Evolutionary conservation across 2,329 filamentous ascomycete species (phyloP).

Genomic region (Verticillium zaregamsianum): DNA sequence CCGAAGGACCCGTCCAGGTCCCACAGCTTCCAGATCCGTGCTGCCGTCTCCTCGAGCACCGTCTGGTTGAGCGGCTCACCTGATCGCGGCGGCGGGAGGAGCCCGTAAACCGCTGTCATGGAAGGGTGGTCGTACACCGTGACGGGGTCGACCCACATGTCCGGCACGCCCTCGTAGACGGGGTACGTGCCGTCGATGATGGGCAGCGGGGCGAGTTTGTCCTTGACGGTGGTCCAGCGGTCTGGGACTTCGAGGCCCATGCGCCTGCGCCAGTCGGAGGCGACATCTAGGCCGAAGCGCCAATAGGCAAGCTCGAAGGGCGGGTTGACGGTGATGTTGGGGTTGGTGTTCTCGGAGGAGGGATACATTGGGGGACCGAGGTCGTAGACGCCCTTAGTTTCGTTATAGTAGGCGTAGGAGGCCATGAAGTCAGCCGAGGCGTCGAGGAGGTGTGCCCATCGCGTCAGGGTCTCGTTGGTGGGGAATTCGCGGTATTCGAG

Average conservation of each 20-base stretch:
- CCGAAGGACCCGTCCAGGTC: conserved; percentile 34
- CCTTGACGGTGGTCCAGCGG: conserved; percentile 42
- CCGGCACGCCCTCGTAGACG: conserved; percentile 43
- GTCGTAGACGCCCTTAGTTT: conserved; percentile 45
- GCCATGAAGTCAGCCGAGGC: conserved; percentile 56
- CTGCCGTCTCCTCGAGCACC: conserved; percentile 30
- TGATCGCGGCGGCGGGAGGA: conserved; percentile 33
- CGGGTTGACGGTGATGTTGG: conserved; percentile 52
- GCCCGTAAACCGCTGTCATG: conserved; percentile 37
- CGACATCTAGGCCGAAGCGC: conserved; percentile 54
- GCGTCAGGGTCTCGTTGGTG: conserved; percentile 34
- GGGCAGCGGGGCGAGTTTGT: conserved; percentile 50
- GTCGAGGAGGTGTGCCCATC: conserved; percentile 50
- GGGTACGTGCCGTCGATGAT: conserved; percentile 45
- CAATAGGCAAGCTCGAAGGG: conserved; percentile 59
- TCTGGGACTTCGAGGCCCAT: conserved; percentile 36
- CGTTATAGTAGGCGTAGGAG: conserved; percentile 51
- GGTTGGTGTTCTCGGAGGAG: conserved; percentile 52
- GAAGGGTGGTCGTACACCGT: conserved; percentile 38
- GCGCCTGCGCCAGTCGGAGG: conserved; percentile 46
- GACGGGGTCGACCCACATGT: conserved; percentile 35
- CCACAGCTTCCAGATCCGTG: conserved; percentile 33
- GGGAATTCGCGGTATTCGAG: conserved; percentile 45
- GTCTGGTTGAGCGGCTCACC: conserved; percentile 29
- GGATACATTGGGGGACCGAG: conserved; percentile 41